phyloP scores from a whole-genome alignment of 805 yeast genomes.

The Metschnikowia peoriensis region DNA sequence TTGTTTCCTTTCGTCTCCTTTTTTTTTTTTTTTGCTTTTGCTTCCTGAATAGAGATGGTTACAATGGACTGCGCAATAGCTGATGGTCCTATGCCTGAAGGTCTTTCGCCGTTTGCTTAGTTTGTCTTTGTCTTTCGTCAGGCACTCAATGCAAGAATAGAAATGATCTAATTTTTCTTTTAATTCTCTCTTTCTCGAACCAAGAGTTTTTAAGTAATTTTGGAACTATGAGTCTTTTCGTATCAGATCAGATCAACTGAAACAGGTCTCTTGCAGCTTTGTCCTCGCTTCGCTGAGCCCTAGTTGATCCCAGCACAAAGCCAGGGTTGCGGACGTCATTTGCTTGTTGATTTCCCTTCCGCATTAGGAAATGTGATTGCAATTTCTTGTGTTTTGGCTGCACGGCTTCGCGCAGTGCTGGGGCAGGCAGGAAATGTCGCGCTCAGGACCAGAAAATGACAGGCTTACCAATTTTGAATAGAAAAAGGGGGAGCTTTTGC shows the following conservation, averaged over 20 bases:
- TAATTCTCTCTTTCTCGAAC: not conserved
- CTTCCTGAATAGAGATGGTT: not conserved
- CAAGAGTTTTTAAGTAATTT: too few species aligned
- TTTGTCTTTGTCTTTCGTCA: not conserved
- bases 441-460: not conserved
- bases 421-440: conserved; percentile 1
- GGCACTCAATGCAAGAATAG: not conserved
- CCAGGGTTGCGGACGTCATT: not conserved
- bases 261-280: not conserved
- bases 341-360: conserved; percentile 11
- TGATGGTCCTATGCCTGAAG: not conserved
- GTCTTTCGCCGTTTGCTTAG: not conserved
- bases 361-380: conserved; percentile 15
- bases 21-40: not conserved
- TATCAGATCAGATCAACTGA: not conserved
- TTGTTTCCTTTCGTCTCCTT: not conserved
- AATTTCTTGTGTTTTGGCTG: not conserved
- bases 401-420: not conserved
- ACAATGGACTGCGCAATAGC: not conserved
- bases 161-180: not conserved
- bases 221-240: not conserved
- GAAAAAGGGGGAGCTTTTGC: too few species aligned
- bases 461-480: too few species aligned
- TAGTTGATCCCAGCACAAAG: conserved; percentile 3
- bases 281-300: not conserved